Evolutionary conservation across 768 basidiomycete species (phyloP).

Genomic region (Suillus placidus): DNA sequence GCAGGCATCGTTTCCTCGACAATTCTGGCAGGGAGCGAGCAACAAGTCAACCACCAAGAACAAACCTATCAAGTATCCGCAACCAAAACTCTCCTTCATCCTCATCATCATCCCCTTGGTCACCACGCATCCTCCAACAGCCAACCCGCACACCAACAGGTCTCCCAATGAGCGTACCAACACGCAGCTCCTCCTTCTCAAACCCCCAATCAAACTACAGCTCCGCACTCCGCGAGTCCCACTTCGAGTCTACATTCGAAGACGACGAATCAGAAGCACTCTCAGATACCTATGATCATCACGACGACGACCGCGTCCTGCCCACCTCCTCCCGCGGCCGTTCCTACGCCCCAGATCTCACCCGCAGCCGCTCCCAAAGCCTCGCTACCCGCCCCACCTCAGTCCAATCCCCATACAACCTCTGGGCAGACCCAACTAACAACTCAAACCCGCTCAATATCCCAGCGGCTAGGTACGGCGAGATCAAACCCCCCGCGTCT

Average conservation of each 20-base stretch:
- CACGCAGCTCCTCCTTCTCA: constrained; percentile 72
- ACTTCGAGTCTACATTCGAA: constrained; percentile 79
- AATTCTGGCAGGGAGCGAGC: constrained; percentile 61
- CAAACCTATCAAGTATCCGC: constrained; percentile 33
- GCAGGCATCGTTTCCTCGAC: constrained; percentile 60
- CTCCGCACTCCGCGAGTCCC: constrained; percentile 64
- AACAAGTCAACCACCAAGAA: constrained; percentile 68
- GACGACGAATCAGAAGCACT: constrained; percentile 75
- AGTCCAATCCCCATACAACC: constrained; percentile 48
- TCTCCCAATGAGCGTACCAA: constrained; percentile 57
- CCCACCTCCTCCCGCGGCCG: constrained; percentile 58
- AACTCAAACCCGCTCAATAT: constrained; percentile 59
- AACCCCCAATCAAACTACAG: constrained; percentile 58
- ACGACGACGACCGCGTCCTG: constrained; percentile 47
- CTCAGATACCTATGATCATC: constrained; percentile 55
- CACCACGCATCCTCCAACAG: constrained; percentile 39
- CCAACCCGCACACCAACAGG: constrained; percentile 36
- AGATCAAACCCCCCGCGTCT: constrained; percentile 60
- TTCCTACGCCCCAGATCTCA: constrained; percentile 62
- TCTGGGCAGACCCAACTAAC: constrained; percentile 58
- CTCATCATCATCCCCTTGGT: constrained; percentile 53
- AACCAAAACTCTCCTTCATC: constrained; percentile 51
- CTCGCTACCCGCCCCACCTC: constrained; percentile 63
- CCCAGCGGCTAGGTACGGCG: constrained; percentile 54
- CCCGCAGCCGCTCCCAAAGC: constrained; percentile 77